Evolutionary conservation across 768 basidiomycete species (phyloP).

Genomic region (Tricholoma hemisulphureum): DNA sequence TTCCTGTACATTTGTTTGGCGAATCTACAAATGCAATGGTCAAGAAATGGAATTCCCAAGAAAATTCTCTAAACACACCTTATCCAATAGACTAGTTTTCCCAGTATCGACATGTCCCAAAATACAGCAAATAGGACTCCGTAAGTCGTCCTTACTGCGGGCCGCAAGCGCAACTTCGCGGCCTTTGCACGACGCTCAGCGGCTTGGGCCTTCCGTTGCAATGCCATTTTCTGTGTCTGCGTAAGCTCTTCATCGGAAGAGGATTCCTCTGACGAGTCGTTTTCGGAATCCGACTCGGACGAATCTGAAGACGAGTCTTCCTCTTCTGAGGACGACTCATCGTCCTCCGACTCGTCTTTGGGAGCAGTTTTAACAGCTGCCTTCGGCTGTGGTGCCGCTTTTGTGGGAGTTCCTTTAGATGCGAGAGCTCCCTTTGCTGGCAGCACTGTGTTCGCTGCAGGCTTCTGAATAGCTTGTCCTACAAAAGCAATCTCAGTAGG

Average conservation of each 20-base stretch:
- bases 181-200: slow-evolving; percentile 75
- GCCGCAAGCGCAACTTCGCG: slow-evolving; percentile 85
- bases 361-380: slow-evolving; percentile 11
- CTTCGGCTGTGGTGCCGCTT: slow-evolving; percentile 19
- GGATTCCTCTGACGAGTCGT: slow-evolving; percentile 46
- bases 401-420: slow-evolving; percentile 21
- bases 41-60: slow-evolving; percentile 3
- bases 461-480: slow-evolving; percentile 16
- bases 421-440: slow-evolving; percentile 23
- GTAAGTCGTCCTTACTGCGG: slow-evolving; percentile 82
- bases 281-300: slow-evolving; percentile 50
- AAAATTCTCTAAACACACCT: slow-evolving; percentile 46
- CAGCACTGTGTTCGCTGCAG: slow-evolving; percentile 26
- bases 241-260: slow-evolving; percentile 68
- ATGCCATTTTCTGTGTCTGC: slow-evolving; percentile 60
- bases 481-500: not conserved
- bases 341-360: slow-evolving; percentile 35
- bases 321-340: slow-evolving; percentile 33
- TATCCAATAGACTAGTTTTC: slow-evolving; percentile 96
- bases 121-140: slow-evolving; percentile 98
- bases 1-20: slow-evolving; percentile 99
- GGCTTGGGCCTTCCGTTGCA: slow-evolving; percentile 80
- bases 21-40: slow-evolving; percentile 61
- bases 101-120: slow-evolving; percentile 99
- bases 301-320: slow-evolving; percentile 45